Base-by-base conservation (phyloP, 139 green algal species). In the Penium margaritaceum region DNA sequence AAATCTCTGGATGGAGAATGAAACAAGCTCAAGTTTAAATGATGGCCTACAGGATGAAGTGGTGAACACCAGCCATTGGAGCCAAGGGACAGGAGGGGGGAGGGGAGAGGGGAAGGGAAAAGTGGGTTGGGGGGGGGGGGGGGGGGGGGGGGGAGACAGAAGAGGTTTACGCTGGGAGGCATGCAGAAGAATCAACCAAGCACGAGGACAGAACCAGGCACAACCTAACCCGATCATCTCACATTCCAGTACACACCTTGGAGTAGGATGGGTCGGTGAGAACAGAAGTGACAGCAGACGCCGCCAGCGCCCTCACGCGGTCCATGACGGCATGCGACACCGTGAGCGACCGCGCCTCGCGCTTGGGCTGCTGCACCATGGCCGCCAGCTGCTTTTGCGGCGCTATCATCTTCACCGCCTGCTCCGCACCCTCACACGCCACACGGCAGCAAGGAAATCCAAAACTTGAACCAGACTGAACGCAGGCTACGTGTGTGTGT, bases 351-450 rank as follows among this genome's bases (percentile, higher is more conserved):
- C n/a, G 44, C 1, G 1, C n/a, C 37, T 77, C 66, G 1, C 67
- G 41, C 63, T 83, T 85, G 7, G n/a, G 30, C 19, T 73, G 53
- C 2, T 34, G 53, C 2, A 83, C 47, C 17, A 46, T 24, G 15
- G 35, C 46, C 21, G 60, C 63, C 39, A 85, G 57, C 34, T 46
- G 27, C 21, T 33, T 29, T 33, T 84, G 80, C 33, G 76, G 63
- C 15, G 33, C 57, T 12, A 85, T 54, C 19, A 79, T 51, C 67
- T 79, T 81, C 6, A 30, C 38, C 0, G 51, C 75, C 69, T 79
- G 66, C 36, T 27, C n/a, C n/a, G n/a, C n/a, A n/a, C n/a, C n/a
- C n/a, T n/a, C n/a, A n/a, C n/a, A n/a, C n/a, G n/a, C n/a, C n/a
- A n/a, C n/a, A n/a, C n/a, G n/a, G n/a, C n/a, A 19, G 36, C 6